Evolutionary conservation across 495 filamentous ascomycete genomes (phyloP), one percentile per base, ranked within the genome.

Genomic region (Trichoderma gamsii): DNA sequence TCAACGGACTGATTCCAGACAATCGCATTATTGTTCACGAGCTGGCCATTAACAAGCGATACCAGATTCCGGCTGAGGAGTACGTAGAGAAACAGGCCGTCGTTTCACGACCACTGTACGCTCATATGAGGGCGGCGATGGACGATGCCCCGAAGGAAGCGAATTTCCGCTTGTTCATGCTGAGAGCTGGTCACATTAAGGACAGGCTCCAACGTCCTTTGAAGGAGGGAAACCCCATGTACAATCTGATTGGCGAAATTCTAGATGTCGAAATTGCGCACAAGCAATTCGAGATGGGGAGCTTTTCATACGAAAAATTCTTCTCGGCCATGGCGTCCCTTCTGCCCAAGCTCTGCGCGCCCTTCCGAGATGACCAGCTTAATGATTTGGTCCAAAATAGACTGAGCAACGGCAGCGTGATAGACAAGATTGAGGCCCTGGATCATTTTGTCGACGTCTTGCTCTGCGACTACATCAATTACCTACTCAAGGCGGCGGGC

Each of bases 391-490:
- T 89, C 3, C 87, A 92, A 25, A 87, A 92, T 72, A 88, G 80
- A 27, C 86, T 89, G 5, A 77, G 78, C 43, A 75, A 83, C n/a
- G 90, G 89, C 1, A 90, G 92, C 76, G 87, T 93, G 61, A 93
- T 97, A 23, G 88, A 91, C 71, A 90, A 93, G 63, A 81, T 97
- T 5, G 89, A 92, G 67, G 88, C 90, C 41, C 80, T 98, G 35
- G 89, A 96, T 73, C 86, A 88, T 66, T 89, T 96, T 46, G 92
- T 97, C 66, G 92, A 99, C 73, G 83, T 93, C 65, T 87, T 99
- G 71, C 89, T 92, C n/a, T 85, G 97, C 66, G 95, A 99, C 74
- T 93, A 97, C 72, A 91, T 93, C 9, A 99, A 99, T 75, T 98
- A 95, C 72, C 86, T 97, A 77, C 84, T 99, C 13, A 89, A 89